Evolutionary conservation across 306 rosid genomes (phyloP), one percentile per base, ranked within the genome.

Genomic region (Lithocarpus polystachyus): DNA sequence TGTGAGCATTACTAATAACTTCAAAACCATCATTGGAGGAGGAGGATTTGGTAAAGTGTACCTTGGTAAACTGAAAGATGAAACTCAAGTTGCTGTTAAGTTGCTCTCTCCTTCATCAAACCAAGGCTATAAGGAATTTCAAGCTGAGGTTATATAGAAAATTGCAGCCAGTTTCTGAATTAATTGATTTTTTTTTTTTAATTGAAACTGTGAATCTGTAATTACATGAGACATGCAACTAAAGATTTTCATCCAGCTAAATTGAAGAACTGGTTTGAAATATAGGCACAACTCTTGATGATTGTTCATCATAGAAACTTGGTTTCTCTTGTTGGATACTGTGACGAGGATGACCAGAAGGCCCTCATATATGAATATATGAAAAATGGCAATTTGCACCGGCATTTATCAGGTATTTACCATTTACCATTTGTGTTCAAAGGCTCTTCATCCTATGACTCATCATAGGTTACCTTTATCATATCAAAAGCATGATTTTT

Each of bases 41-140:
- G 88, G 92, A 20, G 92, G 89, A 61, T 86, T 88, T 72, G 92
- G 89, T 56, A 82, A 75, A 56, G 89, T 88, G 20, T 83, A 83
- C 37, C 7, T 14, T 4, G 89, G 88, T 0, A 15, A 2, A 31
- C 75, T 88, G 1, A 55, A 75, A 20, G 62, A 76, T 22, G 76
- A 76, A 53, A 33, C 22, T 56, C 54, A 19, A 45, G 52, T 45
- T 2, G 52, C 52, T 2, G 52, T 45, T 45, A 45, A 45, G 3
- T 45, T 45, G 52, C 52, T 45, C 52, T 45, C 52, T 45, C 3
- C 52, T 45, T 9, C 52, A 45, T 45, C 52, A 45, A 45, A 45
- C 1, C 52, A 45, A 45, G 52, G 52, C 52, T 45, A 45, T 45
- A 45, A 45, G 52, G 52, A 45, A 45, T 45, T 45, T 45, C 52